These are phyloP conservation scores for Backusella morwellensis DNA, from an alignment of 192 early-diverging fungal genomes.

Conservation along the genomic window DNA sequence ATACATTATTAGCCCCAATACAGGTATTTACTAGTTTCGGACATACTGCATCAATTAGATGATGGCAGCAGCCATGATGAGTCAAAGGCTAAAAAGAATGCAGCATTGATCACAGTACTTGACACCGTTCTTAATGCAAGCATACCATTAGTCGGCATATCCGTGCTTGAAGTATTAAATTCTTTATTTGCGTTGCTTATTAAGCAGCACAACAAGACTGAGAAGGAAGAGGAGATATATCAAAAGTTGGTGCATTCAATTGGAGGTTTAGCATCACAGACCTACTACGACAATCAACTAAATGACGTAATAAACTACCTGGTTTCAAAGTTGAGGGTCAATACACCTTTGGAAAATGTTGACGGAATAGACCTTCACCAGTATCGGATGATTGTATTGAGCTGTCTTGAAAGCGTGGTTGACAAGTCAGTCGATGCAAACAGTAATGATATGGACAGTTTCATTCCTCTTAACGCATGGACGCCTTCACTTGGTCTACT, in stretches of 20 bases:
- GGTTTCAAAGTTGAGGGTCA: constrained; percentile 37
- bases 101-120: constrained; percentile 41
- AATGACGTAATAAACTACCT: constrained; percentile 53
- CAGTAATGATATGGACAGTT: background rate
- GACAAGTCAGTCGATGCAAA: background rate
- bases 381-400: constrained; percentile 42
- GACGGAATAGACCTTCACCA: constrained; percentile 39
- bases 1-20: constrained; percentile 37
- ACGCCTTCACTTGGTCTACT: constrained; percentile 19
- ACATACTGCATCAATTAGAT: constrained; percentile 44
- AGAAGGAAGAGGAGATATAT: background rate
- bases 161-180: constrained; percentile 54
- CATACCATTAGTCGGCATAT: constrained; percentile 45
- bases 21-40: constrained; percentile 47
- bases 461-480: constrained; percentile 13
- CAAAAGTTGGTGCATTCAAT: constrained; percentile 19
- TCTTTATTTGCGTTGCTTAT: constrained; percentile 40
- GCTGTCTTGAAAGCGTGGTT: constrained; percentile 35
- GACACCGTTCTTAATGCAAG: constrained; percentile 40
- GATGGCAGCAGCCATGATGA: background rate
- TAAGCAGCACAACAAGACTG: constrained; percentile 1
- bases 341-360: constrained; percentile 30
- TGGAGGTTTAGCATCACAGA: constrained; percentile 48
- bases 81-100: constrained; percentile 30
- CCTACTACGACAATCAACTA: constrained; percentile 55